phyloP scores from a whole-genome alignment of 495 filamentous ascomycete species.

The Annulohypoxylon stygium region DNA sequence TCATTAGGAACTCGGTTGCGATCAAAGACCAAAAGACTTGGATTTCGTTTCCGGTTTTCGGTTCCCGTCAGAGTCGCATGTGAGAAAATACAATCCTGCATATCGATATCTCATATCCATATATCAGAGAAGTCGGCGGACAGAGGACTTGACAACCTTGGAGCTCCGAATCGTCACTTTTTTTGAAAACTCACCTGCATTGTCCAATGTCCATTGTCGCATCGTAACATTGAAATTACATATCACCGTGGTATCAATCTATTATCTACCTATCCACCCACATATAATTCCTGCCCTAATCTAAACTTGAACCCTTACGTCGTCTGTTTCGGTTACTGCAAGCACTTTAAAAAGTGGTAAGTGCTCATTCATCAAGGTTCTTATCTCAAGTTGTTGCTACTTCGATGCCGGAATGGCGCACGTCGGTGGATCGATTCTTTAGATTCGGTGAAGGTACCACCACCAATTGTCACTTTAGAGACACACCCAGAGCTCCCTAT shows the following conservation, averaged over 20 bases:
- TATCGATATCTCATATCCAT: slow-evolving; percentile 1
- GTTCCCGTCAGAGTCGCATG: slow-evolving; percentile 11
- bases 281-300: slow-evolving; percentile 3
- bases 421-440: slow-evolving; percentile 18
- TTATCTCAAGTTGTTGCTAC: not conserved
- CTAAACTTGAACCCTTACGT: slow-evolving; percentile 14
- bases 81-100: not conserved
- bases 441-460: slow-evolving; percentile 22
- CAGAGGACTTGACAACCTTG: slow-evolving; percentile 3
- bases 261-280: not conserved
- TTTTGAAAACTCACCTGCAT: slow-evolving; percentile 9
- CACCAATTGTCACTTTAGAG: slow-evolving; percentile 14
- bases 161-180: slow-evolving; percentile 11
- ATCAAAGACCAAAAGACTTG: slow-evolving; percentile 7
- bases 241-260: not conserved
- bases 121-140: not conserved
- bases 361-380: slow-evolving; percentile 33
- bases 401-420: slow-evolving; percentile 19
- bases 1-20: slow-evolving; percentile 24
- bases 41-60: not conserved
- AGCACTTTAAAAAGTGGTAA: slow-evolving; percentile 25
- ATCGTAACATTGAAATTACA: not conserved
- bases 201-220: not conserved
- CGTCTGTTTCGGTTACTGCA: slow-evolving; percentile 9
- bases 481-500: not conserved